Evolutionary conservation across 2,329 filamentous ascomycete genomes (phyloP), one percentile per base, ranked within the genome.

Genomic region (Beauveria sp.): DNA sequence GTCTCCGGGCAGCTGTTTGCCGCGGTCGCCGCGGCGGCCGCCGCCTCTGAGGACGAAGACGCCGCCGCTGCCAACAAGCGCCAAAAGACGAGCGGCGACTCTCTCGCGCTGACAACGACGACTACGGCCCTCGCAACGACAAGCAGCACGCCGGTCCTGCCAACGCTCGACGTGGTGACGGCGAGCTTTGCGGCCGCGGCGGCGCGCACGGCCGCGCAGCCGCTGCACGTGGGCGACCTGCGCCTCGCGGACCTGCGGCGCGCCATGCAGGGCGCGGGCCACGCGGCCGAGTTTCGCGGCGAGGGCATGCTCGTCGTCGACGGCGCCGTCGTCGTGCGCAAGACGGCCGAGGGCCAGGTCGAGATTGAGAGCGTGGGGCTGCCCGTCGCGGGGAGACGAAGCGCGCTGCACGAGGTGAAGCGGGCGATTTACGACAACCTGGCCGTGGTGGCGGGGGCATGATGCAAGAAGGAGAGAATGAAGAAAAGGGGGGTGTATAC

Each of bases 281-380:
- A 97, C 76, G 87, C 85, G 16, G 93, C 93, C 1, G 95, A 97
- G 73, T 97, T 98, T 74, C 83, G 91, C 55, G 95, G 95, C 55
- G 93, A 98, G 74, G 95, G 95, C 64, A 96, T 89, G 9, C 79
- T 99, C 62, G 83, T 99, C 10, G 88, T 99, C 61, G 93, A 98
- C 71, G 90, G 91, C 1, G 84, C 85, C 10, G 93, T 98, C 7
- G 90, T 92, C 4, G 92, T 99, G 51, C 82, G 91, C 64, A 98
- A 99, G 79, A 90, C 88, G 52, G 88, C 86, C 1, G 89, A 88
- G n/a, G 93, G 93, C 0, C 87, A 84, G 67, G 91, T 97, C 69
- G 93, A 96, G 75, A 86, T 96, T 20, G 93, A 96, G 76, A 89
- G 88, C 63, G 85, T 88, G 5, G 89, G 86, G 1, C 58, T 76